Conservation (phyloP, 1,139 yeast genomes). For the Yamadazyma trypodendri region DNA sequence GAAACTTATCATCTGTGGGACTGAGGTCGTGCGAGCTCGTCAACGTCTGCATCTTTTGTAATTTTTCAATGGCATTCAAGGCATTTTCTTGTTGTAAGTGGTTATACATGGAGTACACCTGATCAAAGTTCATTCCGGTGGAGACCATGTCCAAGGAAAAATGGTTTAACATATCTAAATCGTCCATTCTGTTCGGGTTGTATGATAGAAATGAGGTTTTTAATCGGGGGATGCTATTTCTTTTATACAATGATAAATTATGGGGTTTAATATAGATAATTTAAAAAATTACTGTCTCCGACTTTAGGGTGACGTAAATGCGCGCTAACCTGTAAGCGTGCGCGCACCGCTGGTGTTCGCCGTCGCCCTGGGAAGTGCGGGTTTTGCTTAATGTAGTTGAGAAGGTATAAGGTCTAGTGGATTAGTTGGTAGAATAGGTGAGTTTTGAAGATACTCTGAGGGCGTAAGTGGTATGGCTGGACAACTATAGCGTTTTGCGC, state of each 20-base stretch:
- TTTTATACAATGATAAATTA: not conserved
- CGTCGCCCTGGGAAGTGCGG: too few species aligned
- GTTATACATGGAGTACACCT: constrained; percentile 44
- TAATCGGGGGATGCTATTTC: not conserved
- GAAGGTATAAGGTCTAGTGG: too few species aligned
- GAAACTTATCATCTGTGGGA: constrained; percentile 7
- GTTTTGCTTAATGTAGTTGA: too few species aligned
- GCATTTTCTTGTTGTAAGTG: constrained; percentile 43
- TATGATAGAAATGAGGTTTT: too few species aligned
- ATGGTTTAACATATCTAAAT: constrained; percentile 15
- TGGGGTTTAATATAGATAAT: not conserved
- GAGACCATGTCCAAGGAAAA: constrained; percentile 31
- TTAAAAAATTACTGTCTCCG: not conserved
- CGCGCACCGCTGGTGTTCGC: too few species aligned
- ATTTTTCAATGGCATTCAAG: constrained; percentile 33
- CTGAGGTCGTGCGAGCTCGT: not conserved
- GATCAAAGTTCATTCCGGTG: constrained; percentile 50
- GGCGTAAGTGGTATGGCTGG: too few species aligned
- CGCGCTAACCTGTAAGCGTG: not conserved
- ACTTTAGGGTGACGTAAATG: not conserved
- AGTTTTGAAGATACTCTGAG: too few species aligned
- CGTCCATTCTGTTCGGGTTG: constrained; percentile 12
- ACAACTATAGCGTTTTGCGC: too few species aligned
- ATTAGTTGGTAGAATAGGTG: too few species aligned
- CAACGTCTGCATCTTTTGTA: constrained; percentile 35